Percentiles rank a stretch among this genome's conserved stretches.
Evolutionary conservation across 2,329 filamentous ascomycete species (phyloP).

Genomic region (Massarina eburnea): DNA sequence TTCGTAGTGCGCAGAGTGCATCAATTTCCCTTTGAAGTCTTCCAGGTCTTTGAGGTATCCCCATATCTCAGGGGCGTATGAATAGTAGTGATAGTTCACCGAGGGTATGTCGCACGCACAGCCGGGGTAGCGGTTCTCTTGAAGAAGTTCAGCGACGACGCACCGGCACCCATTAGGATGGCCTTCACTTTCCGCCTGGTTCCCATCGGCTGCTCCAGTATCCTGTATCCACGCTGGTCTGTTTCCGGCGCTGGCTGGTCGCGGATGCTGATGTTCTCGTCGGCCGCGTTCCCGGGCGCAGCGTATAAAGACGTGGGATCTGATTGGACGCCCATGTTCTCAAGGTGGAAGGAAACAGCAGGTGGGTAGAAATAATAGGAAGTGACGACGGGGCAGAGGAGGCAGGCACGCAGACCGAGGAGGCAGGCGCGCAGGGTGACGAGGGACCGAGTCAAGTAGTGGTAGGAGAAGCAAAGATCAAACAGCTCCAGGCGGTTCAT

Average conservation of each 20-base stretch:
- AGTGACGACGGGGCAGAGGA: neutral
- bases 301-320: conserved; percentile 1
- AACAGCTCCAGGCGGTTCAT: no score
- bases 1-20: conserved; percentile 49
- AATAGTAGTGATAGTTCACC: conserved; percentile 44
- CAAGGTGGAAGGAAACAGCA: neutral
- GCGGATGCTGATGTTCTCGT: conserved; percentile 27
- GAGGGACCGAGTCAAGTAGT: no score
- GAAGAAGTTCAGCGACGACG: conserved; percentile 46
- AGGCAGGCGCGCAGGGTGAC: no score
- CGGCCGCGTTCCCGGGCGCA: conserved; percentile 20
- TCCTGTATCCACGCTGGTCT: conserved; percentile 46
- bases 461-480: no score
- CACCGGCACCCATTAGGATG: conserved; percentile 48
- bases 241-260: conserved; percentile 36
- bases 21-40: conserved; percentile 46
- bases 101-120: conserved; percentile 40
- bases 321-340: conserved; percentile 8
- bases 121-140: conserved; percentile 47
- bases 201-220: conserved; percentile 48
- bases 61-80: conserved; percentile 52
- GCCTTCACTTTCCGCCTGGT: conserved; percentile 45
- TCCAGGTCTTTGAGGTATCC: conserved; percentile 49
- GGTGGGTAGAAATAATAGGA: neutral
- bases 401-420: neutral